A percentile compares a stretch with the other conserved stretches of the same genome.
These are phyloP conservation scores for Bassia scoparia DNA, from an alignment of 148 eudicot species.

Conservation along the genomic window DNA sequence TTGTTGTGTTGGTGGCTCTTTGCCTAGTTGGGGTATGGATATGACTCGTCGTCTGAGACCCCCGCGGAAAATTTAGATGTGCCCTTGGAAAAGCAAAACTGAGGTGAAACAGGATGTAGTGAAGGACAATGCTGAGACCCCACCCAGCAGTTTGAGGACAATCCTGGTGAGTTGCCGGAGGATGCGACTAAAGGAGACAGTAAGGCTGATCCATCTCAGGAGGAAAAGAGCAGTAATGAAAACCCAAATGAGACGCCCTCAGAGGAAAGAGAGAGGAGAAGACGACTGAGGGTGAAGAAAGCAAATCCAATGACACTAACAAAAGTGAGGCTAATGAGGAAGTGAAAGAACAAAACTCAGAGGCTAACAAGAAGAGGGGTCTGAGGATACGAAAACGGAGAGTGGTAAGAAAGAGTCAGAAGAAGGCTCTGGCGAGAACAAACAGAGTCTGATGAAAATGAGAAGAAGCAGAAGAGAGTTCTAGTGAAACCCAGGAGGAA, in stretches of 20 bases:
- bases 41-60: slow-evolving; percentile 45
- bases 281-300: slow-evolving; percentile 26
- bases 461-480: slow-evolving; percentile 37
- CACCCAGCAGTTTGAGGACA: slow-evolving; percentile 66
- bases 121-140: slow-evolving; percentile 33
- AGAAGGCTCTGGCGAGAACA: slow-evolving; percentile 34
- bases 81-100: slow-evolving; percentile 40
- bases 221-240: slow-evolving; percentile 33
- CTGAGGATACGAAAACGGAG: slow-evolving; percentile 35
- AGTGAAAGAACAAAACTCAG: slow-evolving; percentile 34
- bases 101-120: slow-evolving; percentile 40
- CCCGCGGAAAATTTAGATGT: slow-evolving; percentile 50
- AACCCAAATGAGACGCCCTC: slow-evolving; percentile 27
- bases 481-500: slow-evolving; percentile 29
- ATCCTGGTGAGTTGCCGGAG: slow-evolving; percentile 64
- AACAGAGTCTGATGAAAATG: slow-evolving; percentile 31
- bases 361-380: slow-evolving; percentile 42
- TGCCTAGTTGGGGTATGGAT: slow-evolving; percentile 83
- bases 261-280: slow-evolving; percentile 34
- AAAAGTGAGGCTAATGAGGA: slow-evolving; percentile 24
- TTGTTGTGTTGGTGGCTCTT: slow-evolving; percentile 65
- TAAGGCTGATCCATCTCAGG: slow-evolving; percentile 28
- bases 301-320: slow-evolving; percentile 25
- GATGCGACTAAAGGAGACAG: slow-evolving; percentile 68
- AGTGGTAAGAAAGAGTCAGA: slow-evolving; percentile 33